Conservation (phyloP, 352 stramenopile species). For the Elongisporangium undulatum region DNA sequence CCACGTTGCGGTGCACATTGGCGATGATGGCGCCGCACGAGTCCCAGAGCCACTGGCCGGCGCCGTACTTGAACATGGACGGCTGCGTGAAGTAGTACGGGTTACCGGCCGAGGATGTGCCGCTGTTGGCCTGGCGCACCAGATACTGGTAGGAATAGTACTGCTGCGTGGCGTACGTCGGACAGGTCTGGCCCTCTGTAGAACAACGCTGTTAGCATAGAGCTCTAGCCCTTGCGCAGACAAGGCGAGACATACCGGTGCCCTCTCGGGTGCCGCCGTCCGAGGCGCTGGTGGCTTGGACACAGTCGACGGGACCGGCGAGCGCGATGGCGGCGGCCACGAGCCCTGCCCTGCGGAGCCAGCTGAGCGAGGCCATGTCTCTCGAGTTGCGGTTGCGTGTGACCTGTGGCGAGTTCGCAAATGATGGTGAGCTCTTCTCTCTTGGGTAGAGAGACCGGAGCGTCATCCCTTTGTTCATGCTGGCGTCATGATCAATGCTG, state of each 20-base stretch:
- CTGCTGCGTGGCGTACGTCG: constrained; percentile 14
- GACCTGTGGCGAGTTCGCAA: background rate
- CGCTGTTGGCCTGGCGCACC: constrained; percentile 13
- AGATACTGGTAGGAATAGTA: constrained; percentile 15
- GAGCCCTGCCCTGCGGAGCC: background rate
- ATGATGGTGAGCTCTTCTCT: background rate
- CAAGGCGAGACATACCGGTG: constrained; percentile 3
- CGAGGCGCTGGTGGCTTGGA: background rate
- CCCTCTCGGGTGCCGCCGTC: constrained; percentile 13
- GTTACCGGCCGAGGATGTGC: constrained; percentile 9
- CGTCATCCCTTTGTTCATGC: no score
- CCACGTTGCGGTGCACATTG: constrained; percentile 14
- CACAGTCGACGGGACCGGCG: background rate
- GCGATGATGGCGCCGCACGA: constrained; percentile 16
- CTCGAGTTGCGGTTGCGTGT: background rate
- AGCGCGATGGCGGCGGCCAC: background rate
- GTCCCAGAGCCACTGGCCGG: constrained; percentile 15
- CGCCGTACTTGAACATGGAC: constrained; percentile 15
- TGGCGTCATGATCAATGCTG: background rate
- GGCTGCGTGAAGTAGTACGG: constrained; percentile 17
- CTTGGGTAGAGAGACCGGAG: no score
- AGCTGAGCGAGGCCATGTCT: background rate
- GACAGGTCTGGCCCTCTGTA: constrained; percentile 12
- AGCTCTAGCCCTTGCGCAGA: background rate
- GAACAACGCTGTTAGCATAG: background rate